Conservation (phyloP, 495 filamentous ascomycete genomes). For the Podospora pseudoanserina region DNA sequence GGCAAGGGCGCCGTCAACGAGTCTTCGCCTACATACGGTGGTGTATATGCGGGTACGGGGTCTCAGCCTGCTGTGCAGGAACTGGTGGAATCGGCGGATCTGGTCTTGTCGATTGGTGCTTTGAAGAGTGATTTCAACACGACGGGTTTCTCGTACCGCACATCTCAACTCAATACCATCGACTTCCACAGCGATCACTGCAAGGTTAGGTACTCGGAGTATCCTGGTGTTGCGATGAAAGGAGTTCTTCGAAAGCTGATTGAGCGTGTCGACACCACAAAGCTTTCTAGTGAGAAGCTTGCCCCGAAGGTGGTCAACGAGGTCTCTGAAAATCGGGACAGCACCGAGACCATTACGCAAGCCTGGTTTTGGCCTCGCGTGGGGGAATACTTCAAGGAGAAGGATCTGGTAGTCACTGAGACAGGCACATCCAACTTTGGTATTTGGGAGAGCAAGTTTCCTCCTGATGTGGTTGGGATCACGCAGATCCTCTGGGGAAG, state of each 20-base stretch:
- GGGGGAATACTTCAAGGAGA: constrained; percentile 68
- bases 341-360: constrained; percentile 64
- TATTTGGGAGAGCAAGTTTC: constrained; percentile 84
- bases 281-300: constrained; percentile 44
- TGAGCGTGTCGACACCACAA: constrained; percentile 54
- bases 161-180: constrained; percentile 77
- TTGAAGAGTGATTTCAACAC: constrained; percentile 90
- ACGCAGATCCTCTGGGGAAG: constrained; percentile 87
- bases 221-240: constrained; percentile 79
- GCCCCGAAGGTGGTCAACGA: constrained; percentile 53
- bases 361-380: constrained; percentile 82
- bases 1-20: constrained; percentile 88
- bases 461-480: constrained; percentile 66
- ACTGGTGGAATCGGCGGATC: constrained; percentile 72
- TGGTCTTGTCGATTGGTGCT: constrained; percentile 78
- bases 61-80: constrained; percentile 66
- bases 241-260: constrained; percentile 77
- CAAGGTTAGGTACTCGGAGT: constrained; percentile 74
- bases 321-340: constrained; percentile 51
- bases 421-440: constrained; percentile 90
- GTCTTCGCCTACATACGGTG: constrained; percentile 68
- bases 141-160: constrained; percentile 79
- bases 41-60: constrained; percentile 84
- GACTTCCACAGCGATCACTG: constrained; percentile 81
- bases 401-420: constrained; percentile 82